Percentiles rank a stretch among this genome's conserved stretches.
Evolutionary conservation across 2,329 filamentous ascomycete species (phyloP).

Genomic region (Didymella lethalis): DNA sequence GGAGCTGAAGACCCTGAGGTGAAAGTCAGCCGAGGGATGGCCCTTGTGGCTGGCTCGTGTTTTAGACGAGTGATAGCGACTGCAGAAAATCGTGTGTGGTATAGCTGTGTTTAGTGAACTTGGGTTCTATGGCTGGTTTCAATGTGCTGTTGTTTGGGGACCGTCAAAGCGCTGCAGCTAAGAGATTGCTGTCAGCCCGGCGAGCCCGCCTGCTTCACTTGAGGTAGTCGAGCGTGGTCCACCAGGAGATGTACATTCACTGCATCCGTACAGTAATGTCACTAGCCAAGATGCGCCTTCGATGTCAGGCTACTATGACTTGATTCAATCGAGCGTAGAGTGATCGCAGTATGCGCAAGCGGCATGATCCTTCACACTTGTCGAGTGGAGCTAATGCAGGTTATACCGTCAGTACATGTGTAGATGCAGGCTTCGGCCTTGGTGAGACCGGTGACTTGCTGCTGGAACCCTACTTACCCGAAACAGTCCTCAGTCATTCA

Average conservation of each 20-base stretch:
- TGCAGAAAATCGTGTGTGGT: constrained; percentile 12
- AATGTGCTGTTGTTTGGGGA: background rate
- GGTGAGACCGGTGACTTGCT: constrained; percentile 32
- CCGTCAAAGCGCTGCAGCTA: background rate
- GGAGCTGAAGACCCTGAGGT: constrained; percentile 20
- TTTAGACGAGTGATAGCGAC: background rate
- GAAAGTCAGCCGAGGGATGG: constrained; percentile 19
- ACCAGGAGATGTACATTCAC: background rate
- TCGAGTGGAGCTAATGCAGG: constrained; percentile 34
- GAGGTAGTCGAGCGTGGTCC: background rate
- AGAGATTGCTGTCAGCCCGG: background rate
- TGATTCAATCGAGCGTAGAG: constrained; percentile 3
- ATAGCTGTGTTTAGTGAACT: constrained; percentile 8
- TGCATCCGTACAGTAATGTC: background rate
- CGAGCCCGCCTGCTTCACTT: background rate
- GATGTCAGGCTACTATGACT: background rate
- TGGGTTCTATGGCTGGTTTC: constrained; percentile 2
- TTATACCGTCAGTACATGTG: constrained; percentile 30
- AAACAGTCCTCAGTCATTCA: constrained; percentile 8
- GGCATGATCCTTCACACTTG: constrained; percentile 19
- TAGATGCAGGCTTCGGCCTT: constrained; percentile 31
- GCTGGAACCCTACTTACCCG: constrained; percentile 22
- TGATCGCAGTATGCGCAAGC: constrained; percentile 11
- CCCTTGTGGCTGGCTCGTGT: constrained; percentile 9
- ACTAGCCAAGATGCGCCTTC: constrained; percentile 7